Base-by-base conservation (phyloP, 176 grass and related monocot species). In the Oryza meridionalis region DNA sequence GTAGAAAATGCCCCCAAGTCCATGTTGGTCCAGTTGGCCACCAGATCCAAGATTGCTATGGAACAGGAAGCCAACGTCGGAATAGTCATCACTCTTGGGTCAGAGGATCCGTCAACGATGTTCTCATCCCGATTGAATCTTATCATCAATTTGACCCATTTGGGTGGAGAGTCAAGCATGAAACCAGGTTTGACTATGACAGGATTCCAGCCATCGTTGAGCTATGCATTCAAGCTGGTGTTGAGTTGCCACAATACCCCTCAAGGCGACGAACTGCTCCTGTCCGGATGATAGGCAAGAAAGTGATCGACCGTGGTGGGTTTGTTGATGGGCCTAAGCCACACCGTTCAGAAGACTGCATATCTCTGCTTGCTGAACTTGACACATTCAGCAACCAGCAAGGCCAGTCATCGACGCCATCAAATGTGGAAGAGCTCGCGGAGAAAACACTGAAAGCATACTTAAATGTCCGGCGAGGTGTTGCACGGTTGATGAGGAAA, bases 71-170 rank as follows among this genome's bases (percentile, higher is more conserved):
- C 72, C 87, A 93, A 53, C 85, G 15, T 19, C 75, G 91, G 44
- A 91, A 89, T 51, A 98, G 87, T 85, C 77, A 91, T 84, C 93
- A 98, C 72, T 82, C 82, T 77, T 98, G 96, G 96, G 85, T 91
- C 61, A 85, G 76, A 79, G 96, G 96, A 53, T 90, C 91, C n/a
- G 86, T 86, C 49, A 92, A 95, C 67, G 96, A 98, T 27, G 26
- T 95, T 37, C 88, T 98, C 73, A 85, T 93, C 77, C 96, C 93
- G 0, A 87, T 98, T 0, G 96, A 98, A 77, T 95, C 93, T 70
- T 98, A 98, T 83, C 93, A 95, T 82, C 85, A 91, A 40, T 98
- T 93, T 75, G 93, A 95, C 72, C 96, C 93, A 71, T 98, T 95
- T 90, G 96, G 96, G 10, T 77, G 72, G 71, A 90, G 91, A 69